Conservation (phyloP, 345 rosid genomes). For the Clausena lansium region DNA sequence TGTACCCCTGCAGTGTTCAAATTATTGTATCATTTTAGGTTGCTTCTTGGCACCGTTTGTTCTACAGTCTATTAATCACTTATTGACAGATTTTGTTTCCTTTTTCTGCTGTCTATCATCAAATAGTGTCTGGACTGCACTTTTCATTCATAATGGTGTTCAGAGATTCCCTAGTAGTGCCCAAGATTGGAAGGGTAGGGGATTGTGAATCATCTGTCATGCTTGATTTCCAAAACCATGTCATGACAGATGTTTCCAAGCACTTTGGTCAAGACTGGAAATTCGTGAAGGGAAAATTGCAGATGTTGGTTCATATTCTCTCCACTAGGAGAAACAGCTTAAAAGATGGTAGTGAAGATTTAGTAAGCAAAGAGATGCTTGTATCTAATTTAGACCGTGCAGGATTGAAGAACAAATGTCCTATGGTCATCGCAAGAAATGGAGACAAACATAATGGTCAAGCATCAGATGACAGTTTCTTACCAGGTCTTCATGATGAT, state of each 20-base stretch:
- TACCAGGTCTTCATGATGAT: slow-evolving; percentile 38
- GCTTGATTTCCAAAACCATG: slow-evolving; percentile 15
- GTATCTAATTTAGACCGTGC: slow-evolving; percentile 15
- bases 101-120: neutral
- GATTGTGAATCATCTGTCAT: slow-evolving; percentile 11
- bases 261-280: slow-evolving; percentile 5
- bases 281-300: slow-evolving; percentile 18
- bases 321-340: slow-evolving; percentile 22
- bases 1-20: neutral
- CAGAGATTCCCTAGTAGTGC: slow-evolving; percentile 28
- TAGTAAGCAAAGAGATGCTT: slow-evolving; percentile 17
- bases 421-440: slow-evolving; percentile 6
- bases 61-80: neutral
- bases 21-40: neutral
- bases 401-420: slow-evolving; percentile 17
- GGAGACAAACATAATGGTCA: slow-evolving; percentile 26
- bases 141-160: slow-evolving; percentile 33
- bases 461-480: slow-evolving; percentile 22
- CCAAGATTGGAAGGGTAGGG: slow-evolving; percentile 17
- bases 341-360: slow-evolving; percentile 14
- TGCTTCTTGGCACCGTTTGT: neutral
- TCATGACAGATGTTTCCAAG: neutral
- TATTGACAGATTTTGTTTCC: neutral
- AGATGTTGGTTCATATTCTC: slow-evolving; percentile 12
- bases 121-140: neutral